Conservation (phyloP, 2,329 filamentous ascomycete genomes). For the Harringtonia lauricola region DNA sequence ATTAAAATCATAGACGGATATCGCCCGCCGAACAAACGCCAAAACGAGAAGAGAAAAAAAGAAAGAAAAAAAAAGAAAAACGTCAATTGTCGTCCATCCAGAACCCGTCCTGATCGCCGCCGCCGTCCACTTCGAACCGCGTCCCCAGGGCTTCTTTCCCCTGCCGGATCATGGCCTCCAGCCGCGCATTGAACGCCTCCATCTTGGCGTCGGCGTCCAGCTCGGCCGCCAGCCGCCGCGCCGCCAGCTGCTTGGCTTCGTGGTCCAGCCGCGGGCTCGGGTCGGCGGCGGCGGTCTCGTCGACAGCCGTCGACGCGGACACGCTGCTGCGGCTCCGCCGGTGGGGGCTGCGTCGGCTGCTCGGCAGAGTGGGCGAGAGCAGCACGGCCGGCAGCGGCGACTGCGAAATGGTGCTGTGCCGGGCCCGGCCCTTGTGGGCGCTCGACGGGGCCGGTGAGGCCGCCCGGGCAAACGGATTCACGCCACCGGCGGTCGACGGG, state of each 20-base stretch:
- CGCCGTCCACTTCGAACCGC: constrained; percentile 48
- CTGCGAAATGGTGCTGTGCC: constrained; percentile 14
- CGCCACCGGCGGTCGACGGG: constrained; percentile 6
- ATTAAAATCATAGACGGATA: background rate
- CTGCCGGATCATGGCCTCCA: constrained; percentile 81
- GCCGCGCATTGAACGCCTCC: constrained; percentile 63
- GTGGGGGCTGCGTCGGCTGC: constrained; percentile 26
- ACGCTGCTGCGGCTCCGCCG: constrained; percentile 34
- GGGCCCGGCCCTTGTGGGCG: background rate
- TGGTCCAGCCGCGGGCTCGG: constrained; percentile 42
- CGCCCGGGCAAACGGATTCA: constrained; percentile 8
- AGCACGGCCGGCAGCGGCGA: constrained; percentile 7
- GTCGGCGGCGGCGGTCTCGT: too few species aligned
- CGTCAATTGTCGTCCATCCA: constrained; percentile 12
- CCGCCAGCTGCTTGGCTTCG: constrained; percentile 65
- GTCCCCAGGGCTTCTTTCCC: constrained; percentile 78
- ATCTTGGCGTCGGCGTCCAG: constrained; percentile 70
- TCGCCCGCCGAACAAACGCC: background rate
- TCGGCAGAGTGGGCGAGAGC: constrained; percentile 10
- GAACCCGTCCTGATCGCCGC: constrained; percentile 17
- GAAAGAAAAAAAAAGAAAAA: background rate
- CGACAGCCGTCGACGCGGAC: constrained; percentile 26
- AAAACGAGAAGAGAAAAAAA: background rate
- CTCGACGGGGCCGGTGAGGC: constrained; percentile 3
- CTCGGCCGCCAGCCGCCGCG: constrained; percentile 62